A percentile compares a stretch with the other conserved stretches of the same genome.
Conservation (phyloP, 805 yeast species). For the Martiniozyma abietophila region DNA sequence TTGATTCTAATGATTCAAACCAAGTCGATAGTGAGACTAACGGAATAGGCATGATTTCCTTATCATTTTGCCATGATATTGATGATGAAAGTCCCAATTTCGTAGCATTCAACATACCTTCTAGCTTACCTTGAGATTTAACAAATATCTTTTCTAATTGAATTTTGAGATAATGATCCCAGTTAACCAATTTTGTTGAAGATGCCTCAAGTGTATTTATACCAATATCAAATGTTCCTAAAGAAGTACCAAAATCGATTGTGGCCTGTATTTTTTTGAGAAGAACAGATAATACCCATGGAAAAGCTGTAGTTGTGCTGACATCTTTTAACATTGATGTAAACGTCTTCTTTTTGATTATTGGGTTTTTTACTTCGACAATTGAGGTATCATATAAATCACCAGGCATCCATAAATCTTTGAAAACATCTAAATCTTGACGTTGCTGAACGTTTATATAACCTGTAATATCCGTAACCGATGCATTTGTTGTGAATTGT, state of each 20-base stretch:
- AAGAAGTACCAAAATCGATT: slow-evolving; percentile 75
- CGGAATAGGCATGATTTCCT: slow-evolving; percentile 45
- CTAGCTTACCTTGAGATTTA: slow-evolving; percentile 66
- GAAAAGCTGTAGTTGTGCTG: slow-evolving; percentile 54
- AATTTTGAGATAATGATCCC: slow-evolving; percentile 62
- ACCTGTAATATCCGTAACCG: slow-evolving; percentile 45
- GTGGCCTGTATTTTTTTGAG: slow-evolving; percentile 42
- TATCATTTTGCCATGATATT: slow-evolving; percentile 56
- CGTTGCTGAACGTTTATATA: slow-evolving; percentile 74
- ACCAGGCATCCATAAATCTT: slow-evolving; percentile 70
- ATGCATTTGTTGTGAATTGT: slow-evolving; percentile 37
- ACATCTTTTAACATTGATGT: slow-evolving; percentile 46
- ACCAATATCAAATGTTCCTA: slow-evolving; percentile 54
- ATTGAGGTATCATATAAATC: slow-evolving; percentile 22
- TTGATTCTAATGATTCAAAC: slow-evolving; percentile 44
- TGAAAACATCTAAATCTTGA: slow-evolving; percentile 76
- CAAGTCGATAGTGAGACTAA: slow-evolving; percentile 54
- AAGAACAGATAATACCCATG: slow-evolving; percentile 60
- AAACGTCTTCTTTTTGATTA: slow-evolving; percentile 24
- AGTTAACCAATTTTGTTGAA: slow-evolving; percentile 53
- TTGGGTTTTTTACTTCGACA: slow-evolving; percentile 2
- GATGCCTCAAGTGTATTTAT: slow-evolving; percentile 60
- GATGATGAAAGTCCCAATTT: slow-evolving; percentile 51
- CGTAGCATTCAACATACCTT: slow-evolving; percentile 51
- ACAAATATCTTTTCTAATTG: slow-evolving; percentile 47